A percentile compares a stretch with the other conserved stretches of the same genome.
phyloP scores from a whole-genome alignment of 208 protist species.

The Leishmania tropica region DNA sequence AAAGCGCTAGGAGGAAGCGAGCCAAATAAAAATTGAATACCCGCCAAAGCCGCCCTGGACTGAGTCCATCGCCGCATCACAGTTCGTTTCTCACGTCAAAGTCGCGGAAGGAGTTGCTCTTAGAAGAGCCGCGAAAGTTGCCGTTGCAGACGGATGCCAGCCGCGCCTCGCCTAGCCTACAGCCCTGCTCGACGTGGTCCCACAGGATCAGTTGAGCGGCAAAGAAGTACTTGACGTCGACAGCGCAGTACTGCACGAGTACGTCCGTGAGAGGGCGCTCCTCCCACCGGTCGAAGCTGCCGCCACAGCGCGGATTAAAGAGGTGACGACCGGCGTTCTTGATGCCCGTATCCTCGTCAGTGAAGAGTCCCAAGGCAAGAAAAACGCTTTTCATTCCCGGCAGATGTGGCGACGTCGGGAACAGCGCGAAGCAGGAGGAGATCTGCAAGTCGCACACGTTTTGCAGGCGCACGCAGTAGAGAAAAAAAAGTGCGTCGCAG shows the following conservation, averaged over 20 bases:
- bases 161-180: conserved; percentile 24
- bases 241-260: conserved; percentile 63
- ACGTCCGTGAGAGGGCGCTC: conserved; percentile 45
- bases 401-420: conserved; percentile 31
- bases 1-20: not conserved
- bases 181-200: conserved; percentile 31
- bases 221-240: conserved; percentile 75
- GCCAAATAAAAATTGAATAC: not conserved
- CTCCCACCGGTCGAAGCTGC: conserved; percentile 56
- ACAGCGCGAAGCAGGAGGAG: conserved; percentile 37
- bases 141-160: conserved; percentile 40
- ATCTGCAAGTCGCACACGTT: conserved; percentile 63
- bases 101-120: conserved; percentile 40
- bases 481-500: conserved; percentile 60
- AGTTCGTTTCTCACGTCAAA: conserved; percentile 13
- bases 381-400: conserved; percentile 62
- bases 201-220: conserved; percentile 36
- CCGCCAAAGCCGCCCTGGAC: too few species aligned
- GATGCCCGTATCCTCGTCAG: conserved; percentile 35
- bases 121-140: conserved; percentile 30
- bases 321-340: conserved; percentile 46
- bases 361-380: conserved; percentile 35
- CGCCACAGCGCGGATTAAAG: conserved; percentile 52
- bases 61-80: not conserved
- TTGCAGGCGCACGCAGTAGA: conserved; percentile 50